phyloP scores from a whole-genome alignment of 1,139 yeast species.

The Saccharomycopsis hybrid region DNA sequence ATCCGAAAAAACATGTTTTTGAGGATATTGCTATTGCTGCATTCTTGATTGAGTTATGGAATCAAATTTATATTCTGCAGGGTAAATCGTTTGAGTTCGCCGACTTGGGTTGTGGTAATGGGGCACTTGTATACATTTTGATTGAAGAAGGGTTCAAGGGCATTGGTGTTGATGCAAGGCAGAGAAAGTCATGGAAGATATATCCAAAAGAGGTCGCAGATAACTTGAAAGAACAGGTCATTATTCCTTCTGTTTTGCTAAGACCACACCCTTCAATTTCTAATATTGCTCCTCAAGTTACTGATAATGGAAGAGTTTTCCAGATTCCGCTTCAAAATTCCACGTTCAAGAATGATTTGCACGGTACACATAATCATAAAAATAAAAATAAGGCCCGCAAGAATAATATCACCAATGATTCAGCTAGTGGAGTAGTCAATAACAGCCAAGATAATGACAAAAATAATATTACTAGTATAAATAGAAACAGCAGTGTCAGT shows the following conservation, averaged over 20 bases:
- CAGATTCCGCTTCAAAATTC: constrained; percentile 40
- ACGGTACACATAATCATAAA: constrained; percentile 19
- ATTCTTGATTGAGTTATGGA: constrained; percentile 86
- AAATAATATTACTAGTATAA: too few species aligned
- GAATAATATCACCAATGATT: not conserved
- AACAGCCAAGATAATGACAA: too few species aligned
- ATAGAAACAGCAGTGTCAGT: not conserved
- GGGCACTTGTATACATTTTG: constrained; percentile 71
- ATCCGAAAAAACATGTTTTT: constrained; percentile 92
- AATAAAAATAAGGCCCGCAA: not conserved
- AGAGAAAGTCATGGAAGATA: constrained; percentile 77
- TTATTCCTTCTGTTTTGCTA: constrained; percentile 66
- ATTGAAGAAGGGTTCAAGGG: constrained; percentile 77
- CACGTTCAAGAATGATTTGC: constrained; percentile 22
- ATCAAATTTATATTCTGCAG: constrained; percentile 38
- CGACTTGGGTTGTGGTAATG: constrained; percentile 96
- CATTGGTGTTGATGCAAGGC: constrained; percentile 83
- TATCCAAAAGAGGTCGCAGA: constrained; percentile 59
- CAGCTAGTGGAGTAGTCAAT: not conserved
- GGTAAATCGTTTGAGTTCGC: constrained; percentile 53
- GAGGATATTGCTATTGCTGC: constrained; percentile 97
- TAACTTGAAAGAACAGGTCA: constrained; percentile 63
- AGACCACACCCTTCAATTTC: constrained; percentile 62
- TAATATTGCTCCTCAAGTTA: constrained; percentile 45
- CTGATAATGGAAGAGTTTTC: constrained; percentile 56